A percentile compares a stretch with the other conserved stretches of the same genome.
These are phyloP conservation scores for Elsinoe batatas DNA, from an alignment of 2,329 filamentous ascomycete genomes.

Conservation along the genomic window DNA sequence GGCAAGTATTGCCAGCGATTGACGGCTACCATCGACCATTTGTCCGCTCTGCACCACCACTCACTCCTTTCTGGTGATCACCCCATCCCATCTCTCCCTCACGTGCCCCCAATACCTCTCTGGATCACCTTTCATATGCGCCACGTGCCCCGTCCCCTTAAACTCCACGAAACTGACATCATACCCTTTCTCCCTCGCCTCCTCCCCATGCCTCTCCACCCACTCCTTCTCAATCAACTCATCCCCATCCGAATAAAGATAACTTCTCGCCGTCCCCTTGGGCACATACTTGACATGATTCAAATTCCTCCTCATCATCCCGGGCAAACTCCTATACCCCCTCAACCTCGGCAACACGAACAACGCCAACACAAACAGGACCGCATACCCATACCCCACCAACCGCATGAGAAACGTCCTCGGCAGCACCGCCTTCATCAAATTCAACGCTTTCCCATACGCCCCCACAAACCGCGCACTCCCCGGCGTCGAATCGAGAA, in stretches of 20 bases:
- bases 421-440: slow-evolving; percentile 2
- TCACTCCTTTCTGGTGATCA: background rate
- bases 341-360: slow-evolving; percentile 4
- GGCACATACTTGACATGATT: slow-evolving; percentile 34
- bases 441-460: background rate
- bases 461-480: slow-evolving; percentile 8
- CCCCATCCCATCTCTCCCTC: slow-evolving; percentile 37
- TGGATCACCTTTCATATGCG: slow-evolving; percentile 38
- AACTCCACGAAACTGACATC: slow-evolving; percentile 39
- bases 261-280: slow-evolving; percentile 39
- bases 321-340: slow-evolving; percentile 19
- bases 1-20: no score
- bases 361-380: background rate
- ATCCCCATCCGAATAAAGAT: slow-evolving; percentile 44
- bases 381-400: background rate
- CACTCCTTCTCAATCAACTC: slow-evolving; percentile 38
- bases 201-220: slow-evolving; percentile 40
- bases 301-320: slow-evolving; percentile 27
- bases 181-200: slow-evolving; percentile 34
- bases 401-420: slow-evolving; percentile 5
- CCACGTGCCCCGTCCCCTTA: slow-evolving; percentile 41
- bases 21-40: background rate
- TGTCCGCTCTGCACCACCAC: no score
- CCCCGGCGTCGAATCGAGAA: slow-evolving; percentile 10
- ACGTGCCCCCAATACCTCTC: slow-evolving; percentile 44